Evolutionary conservation across 2,329 filamentous ascomycete genomes (phyloP).

Genomic region (Penicillium sp.): DNA sequence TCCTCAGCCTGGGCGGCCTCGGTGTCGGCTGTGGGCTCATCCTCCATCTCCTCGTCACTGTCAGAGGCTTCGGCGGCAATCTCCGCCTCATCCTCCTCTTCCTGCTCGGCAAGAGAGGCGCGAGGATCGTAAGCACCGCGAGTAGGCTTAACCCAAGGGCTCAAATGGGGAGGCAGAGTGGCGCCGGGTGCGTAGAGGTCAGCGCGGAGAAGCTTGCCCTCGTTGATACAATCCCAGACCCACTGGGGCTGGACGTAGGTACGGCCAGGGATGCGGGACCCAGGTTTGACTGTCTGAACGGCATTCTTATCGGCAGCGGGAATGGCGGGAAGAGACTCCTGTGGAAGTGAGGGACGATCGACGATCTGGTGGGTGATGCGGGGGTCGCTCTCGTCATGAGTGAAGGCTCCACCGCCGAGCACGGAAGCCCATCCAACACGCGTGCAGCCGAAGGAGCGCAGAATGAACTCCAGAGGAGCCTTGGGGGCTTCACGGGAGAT

Average conservation of each 20-base stretch:
- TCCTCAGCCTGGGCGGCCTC: slow-evolving; percentile 29
- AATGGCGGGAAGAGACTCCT: slow-evolving; percentile 49
- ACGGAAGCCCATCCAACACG: slow-evolving; percentile 91
- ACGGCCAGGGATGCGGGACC: slow-evolving; percentile 80
- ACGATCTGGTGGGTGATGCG: slow-evolving; percentile 95
- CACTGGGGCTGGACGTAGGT: slow-evolving; percentile 96
- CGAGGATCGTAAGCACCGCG: slow-evolving; percentile 91
- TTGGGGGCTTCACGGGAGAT: slow-evolving; percentile 90
- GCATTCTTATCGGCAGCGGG: slow-evolving; percentile 41
- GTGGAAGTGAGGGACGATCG: slow-evolving; percentile 72
- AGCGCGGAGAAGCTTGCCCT: slow-evolving; percentile 78
- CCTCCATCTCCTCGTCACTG: slow-evolving; percentile 42
- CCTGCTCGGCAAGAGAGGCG: slow-evolving; percentile 77
- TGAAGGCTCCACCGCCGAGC: slow-evolving; percentile 87
- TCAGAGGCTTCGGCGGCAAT: slow-evolving; percentile 59
- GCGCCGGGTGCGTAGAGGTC: slow-evolving; percentile 88
- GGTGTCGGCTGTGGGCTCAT: slow-evolving; percentile 24
- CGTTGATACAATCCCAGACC: slow-evolving; percentile 97
- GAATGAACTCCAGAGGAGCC: slow-evolving; percentile 84
- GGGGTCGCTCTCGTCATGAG: slow-evolving; percentile 79
- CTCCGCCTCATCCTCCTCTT: slow-evolving; percentile 79
- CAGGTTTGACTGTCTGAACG: slow-evolving; percentile 50
- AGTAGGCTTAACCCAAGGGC: slow-evolving; percentile 86
- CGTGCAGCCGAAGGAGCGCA: slow-evolving; percentile 93
- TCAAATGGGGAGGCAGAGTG: slow-evolving; percentile 86